phyloP scores from a whole-genome alignment of 305 asterid genomes.

The Withania somnifera region DNA sequence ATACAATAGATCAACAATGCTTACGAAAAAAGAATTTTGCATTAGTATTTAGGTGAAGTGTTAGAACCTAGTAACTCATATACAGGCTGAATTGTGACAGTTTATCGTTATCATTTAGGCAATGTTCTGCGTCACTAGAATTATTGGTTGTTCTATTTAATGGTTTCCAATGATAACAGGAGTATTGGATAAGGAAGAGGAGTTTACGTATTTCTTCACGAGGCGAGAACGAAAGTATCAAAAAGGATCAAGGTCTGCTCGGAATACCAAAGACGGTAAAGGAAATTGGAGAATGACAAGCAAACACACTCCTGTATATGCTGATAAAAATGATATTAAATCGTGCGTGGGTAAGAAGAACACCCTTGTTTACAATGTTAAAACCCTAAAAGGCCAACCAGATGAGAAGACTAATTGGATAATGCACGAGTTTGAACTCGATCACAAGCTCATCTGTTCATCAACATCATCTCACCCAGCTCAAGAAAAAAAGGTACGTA shows the following conservation, averaged over 20 bases:
- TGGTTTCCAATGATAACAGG: neutral
- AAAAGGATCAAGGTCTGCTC: neutral
- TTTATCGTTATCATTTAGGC: too few species aligned
- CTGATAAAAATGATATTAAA: neutral
- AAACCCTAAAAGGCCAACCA: neutral
- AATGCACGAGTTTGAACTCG: neutral
- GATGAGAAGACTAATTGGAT: neutral
- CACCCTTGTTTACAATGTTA: neutral
- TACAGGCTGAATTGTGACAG: neutral
- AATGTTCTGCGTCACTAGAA: too few species aligned
- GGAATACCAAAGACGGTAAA: neutral
- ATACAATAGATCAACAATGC: too few species aligned
- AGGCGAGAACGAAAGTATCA: neutral
- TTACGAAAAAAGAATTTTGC: too few species aligned
- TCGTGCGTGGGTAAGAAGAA: neutral
- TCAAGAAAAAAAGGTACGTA: neutral
- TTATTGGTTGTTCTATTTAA: neutral
- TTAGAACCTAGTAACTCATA: neutral
- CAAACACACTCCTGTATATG: neutral
- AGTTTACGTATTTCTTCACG: neutral
- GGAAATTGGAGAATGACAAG: neutral
- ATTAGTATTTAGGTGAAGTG: too few species aligned
- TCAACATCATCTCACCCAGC: neutral
- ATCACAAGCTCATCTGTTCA: neutral
- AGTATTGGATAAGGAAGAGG: neutral